Percentiles rank a stretch among this genome's conserved stretches.
Evolutionary conservation across 257 asterid species (phyloP).

Genomic region (Paulownia fortunei): DNA sequence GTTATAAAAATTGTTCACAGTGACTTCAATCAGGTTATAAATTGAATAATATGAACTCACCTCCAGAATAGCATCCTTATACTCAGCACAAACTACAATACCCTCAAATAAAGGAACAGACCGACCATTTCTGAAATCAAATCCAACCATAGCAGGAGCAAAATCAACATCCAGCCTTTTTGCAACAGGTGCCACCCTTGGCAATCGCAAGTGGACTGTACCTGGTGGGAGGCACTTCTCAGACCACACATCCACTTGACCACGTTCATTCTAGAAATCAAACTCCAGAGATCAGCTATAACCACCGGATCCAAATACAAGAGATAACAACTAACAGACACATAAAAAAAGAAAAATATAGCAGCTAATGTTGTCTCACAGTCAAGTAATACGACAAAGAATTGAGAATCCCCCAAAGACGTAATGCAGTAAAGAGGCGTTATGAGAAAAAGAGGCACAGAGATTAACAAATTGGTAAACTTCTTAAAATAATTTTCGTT

Average conservation of each 20-base stretch:
- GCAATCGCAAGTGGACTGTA: conserved; percentile 81
- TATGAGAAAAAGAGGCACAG: neutral
- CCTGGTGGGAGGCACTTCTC: conserved; percentile 99
- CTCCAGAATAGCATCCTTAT: conserved; percentile 75
- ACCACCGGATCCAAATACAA: conserved; percentile 6
- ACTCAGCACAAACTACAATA: conserved; percentile 86
- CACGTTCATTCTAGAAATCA: conserved; percentile 80
- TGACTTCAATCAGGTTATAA: neutral
- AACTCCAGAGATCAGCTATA: conserved; percentile 32
- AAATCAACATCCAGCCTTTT: conserved; percentile 72
- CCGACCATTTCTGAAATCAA: conserved; percentile 81
- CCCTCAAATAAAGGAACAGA: conserved; percentile 81
- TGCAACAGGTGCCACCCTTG: conserved; percentile 71
- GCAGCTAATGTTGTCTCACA: neutral
- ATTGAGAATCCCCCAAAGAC: neutral
- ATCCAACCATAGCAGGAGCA: conserved; percentile 98
- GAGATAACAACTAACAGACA: neutral
- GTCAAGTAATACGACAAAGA: conserved; percentile 1
- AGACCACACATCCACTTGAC: conserved; percentile 98
- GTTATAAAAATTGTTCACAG: neutral
- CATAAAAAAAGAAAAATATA: neutral
- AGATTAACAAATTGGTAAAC: neutral
- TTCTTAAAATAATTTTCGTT: neutral
- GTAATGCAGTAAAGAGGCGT: conserved; percentile 4
- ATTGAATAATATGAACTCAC: conserved; percentile 43